Percentiles rank a stretch among this genome's conserved stretches.
Evolutionary conservation across 208 protist genomes (phyloP).

Genomic region (Wallacemonas sp.): DNA sequence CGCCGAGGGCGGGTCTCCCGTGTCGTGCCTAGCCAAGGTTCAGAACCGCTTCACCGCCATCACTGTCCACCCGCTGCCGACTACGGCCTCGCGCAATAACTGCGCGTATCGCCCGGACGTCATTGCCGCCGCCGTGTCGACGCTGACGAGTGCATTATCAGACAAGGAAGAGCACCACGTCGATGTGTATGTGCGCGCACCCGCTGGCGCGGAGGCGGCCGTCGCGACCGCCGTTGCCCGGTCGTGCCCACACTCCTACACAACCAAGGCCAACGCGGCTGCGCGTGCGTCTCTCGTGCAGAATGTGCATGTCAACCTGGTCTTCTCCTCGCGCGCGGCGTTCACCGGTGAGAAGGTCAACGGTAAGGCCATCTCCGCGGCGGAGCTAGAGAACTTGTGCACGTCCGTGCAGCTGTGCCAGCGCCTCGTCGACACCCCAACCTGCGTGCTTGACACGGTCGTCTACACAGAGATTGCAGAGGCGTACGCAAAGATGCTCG

Average conservation of each 20-base stretch:
- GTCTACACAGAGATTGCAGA: slow-evolving; percentile 66
- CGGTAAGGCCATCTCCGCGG: slow-evolving; percentile 12
- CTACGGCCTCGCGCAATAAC: slow-evolving; percentile 58
- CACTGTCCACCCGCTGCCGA: slow-evolving; percentile 44
- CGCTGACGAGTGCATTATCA: slow-evolving; percentile 14
- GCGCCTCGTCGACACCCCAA: slow-evolving; percentile 81
- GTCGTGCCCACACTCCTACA: slow-evolving; percentile 42
- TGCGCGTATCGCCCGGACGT: slow-evolving; percentile 65
- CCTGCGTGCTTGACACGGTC: slow-evolving; percentile 70
- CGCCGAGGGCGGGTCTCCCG: slow-evolving; percentile 9
- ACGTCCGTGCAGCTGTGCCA: slow-evolving; percentile 76
- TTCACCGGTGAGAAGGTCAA: slow-evolving; percentile 35
- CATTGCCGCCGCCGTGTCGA: slow-evolving; percentile 30
- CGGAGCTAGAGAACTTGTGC: slow-evolving; percentile 51
- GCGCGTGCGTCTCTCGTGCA: slow-evolving; percentile 26
- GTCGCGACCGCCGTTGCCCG: slow-evolving; percentile 55
- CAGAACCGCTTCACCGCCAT: slow-evolving; percentile 26
- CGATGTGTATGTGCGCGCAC: slow-evolving; percentile 50
- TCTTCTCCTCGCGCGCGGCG: slow-evolving; percentile 41
- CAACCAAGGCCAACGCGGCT: slow-evolving; percentile 36
- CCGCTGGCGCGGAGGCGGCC: slow-evolving; percentile 31
- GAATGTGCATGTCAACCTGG: slow-evolving; percentile 26
- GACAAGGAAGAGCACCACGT: slow-evolving; percentile 21
- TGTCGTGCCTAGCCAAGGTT: slow-evolving; percentile 15
- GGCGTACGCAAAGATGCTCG: slow-evolving; percentile 45